Base-by-base conservation (phyloP, 2,329 filamentous ascomycete genomes). In the Aspergillus niger region DNA sequence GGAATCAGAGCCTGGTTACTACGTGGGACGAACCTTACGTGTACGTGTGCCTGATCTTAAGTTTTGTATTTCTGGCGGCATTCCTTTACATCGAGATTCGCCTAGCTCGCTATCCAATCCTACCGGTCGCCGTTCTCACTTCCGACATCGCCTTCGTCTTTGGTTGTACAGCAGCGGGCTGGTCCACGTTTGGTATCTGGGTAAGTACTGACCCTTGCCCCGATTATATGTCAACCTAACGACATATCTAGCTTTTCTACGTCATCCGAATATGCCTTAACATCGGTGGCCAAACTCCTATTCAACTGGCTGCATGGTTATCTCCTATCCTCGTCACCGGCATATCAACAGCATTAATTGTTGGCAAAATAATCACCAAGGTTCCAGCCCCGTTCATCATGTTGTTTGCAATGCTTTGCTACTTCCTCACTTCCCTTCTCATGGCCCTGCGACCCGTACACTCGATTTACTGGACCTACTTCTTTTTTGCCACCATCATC, bases 1-100 rank as follows among this genome's bases (percentile, higher is more conserved):
- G 85, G 85, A 89, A 87, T 61, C 86, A 90, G 67, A 86, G 84
- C 0, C 81, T 84, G 0, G 76, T 85, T 0, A 82, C 81, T 3
- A 85, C 85, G 1, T 89, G 86, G 86, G 65, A 74, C 0, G 76
- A 78, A 7, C 76, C 84, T 0, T 86, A 86, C 58, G 79, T 86
- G 8, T 83, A 84, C 59, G 76, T 81, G 0, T 73, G 84, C 0
- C 75, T 91, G 1, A 82, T 89, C 32, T 62, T 88, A 2, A 86
- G 87, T 0, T 62, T 86, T 1, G 24, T 86, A 0, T 72, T 88
- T 1, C 71, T 87, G 1, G 75, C 70, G 0, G 63, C 80, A 1
- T 91, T 91, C 66, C 77, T 84, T 26, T 81, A 80, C 71, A 67
- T 83, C 57, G 79, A 87, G 68, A 15, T 36, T 2, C 65, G 70